These are phyloP conservation scores for Elsinoe arachidis DNA, from an alignment of 2,329 filamentous ascomycete genomes.

Conservation along the genomic window DNA sequence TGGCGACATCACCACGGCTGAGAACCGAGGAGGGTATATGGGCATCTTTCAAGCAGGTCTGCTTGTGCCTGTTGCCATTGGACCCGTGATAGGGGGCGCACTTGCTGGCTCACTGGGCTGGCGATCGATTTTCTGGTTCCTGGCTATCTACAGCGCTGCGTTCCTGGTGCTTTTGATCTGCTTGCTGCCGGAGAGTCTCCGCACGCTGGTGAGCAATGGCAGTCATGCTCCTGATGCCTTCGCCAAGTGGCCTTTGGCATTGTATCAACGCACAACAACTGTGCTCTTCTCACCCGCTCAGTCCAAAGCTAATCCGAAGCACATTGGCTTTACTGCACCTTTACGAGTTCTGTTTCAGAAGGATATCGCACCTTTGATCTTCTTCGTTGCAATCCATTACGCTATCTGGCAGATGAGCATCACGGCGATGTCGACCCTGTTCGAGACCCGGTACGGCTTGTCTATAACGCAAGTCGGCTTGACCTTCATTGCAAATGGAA, in stretches of 20 bases:
- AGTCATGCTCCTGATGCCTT: slow-evolving; percentile 7
- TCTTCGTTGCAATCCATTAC: slow-evolving; percentile 45
- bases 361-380: slow-evolving; percentile 36
- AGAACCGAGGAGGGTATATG: slow-evolving; percentile 36
- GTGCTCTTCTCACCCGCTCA: neutral
- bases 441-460: slow-evolving; percentile 37
- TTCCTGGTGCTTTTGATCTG: slow-evolving; percentile 28
- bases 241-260: neutral
- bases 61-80: slow-evolving; percentile 34
- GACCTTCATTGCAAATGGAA: slow-evolving; percentile 48
- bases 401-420: slow-evolving; percentile 50
- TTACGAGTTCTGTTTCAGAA: slow-evolving; percentile 41
- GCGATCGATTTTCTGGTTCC: slow-evolving; percentile 47
- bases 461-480: slow-evolving; percentile 40
- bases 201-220: slow-evolving; percentile 30
- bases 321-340: slow-evolving; percentile 38
- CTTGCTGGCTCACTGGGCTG: slow-evolving; percentile 42
- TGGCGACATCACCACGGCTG: slow-evolving; percentile 34
- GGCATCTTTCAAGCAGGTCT: slow-evolving; percentile 33
- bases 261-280: neutral
- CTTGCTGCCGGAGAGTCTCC: slow-evolving; percentile 34
- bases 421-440: slow-evolving; percentile 44
- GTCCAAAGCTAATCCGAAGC: slow-evolving; percentile 23
- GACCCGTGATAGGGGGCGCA: slow-evolving; percentile 44
- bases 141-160: slow-evolving; percentile 38